These are phyloP conservation scores for Aspergillus sclerotiicarbonarius DNA, from an alignment of 495 filamentous ascomycete species.

Conservation along the genomic window DNA sequence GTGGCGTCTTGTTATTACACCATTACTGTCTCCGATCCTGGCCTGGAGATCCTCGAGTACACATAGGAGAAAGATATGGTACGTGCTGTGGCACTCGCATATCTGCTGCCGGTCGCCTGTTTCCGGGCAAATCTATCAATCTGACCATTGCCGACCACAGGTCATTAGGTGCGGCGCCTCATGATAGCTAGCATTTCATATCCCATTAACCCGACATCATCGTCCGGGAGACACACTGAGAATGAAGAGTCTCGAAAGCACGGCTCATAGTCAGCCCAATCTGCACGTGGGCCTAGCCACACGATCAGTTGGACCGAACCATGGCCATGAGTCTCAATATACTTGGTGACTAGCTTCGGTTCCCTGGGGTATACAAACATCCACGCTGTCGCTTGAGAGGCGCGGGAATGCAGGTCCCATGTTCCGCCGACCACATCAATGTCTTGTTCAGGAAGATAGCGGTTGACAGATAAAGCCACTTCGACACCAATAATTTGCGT, in stretches of 20 bases:
- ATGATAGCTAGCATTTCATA: constrained; percentile 34
- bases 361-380: constrained; percentile 59
- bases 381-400: constrained; percentile 42
- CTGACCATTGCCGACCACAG: too few relatives aligned
- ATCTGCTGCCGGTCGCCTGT: too few relatives aligned
- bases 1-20: too few relatives aligned
- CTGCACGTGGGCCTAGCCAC: constrained; percentile 51
- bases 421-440: constrained; percentile 44
- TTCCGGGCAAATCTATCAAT: too few relatives aligned
- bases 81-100: too few relatives aligned
- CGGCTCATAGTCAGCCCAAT: constrained; percentile 45
- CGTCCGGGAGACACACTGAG: constrained; percentile 24
- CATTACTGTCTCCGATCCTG: too few relatives aligned
- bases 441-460: constrained; percentile 42
- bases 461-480: constrained; percentile 41
- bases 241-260: constrained; percentile 23
- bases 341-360: constrained; percentile 41
- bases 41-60: too few relatives aligned
- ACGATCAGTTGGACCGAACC: constrained; percentile 34
- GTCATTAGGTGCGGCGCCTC: too few relatives aligned
- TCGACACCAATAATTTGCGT: constrained; percentile 46
- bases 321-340: constrained; percentile 33
- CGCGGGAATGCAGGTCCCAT: constrained; percentile 35
- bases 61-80: too few relatives aligned
- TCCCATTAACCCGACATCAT: constrained; percentile 26